These are phyloP conservation scores for Podospora appendiculata DNA, from an alignment of 495 filamentous ascomycete genomes.

Conservation along the genomic window DNA sequence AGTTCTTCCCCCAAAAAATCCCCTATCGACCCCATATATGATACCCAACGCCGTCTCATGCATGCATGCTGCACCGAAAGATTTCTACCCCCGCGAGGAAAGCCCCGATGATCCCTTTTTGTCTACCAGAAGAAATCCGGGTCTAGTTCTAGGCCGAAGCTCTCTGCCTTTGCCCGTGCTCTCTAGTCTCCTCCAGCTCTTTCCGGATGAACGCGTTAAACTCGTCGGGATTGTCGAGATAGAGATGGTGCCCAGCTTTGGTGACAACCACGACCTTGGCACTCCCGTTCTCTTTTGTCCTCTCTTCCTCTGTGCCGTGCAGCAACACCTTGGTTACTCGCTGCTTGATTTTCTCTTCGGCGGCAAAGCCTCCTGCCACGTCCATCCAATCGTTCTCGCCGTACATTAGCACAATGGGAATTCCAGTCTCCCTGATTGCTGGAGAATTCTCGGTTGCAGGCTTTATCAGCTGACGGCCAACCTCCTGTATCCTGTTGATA, in stretches of 20 bases:
- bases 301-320: constrained; percentile 59
- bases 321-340: constrained; percentile 50
- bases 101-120: too few relatives aligned
- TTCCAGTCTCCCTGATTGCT: constrained; percentile 55
- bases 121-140: too few relatives aligned
- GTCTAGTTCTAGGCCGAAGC: too few relatives aligned
- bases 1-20: too few relatives aligned
- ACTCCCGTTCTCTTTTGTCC: constrained; percentile 61
- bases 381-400: constrained; percentile 99
- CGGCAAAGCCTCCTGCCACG: constrained; percentile 72
- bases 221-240: constrained; percentile 82
- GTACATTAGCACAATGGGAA: constrained; percentile 88
- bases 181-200: constrained; percentile 67
- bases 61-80: too few relatives aligned
- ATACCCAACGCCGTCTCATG: too few relatives aligned
- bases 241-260: constrained; percentile 86
- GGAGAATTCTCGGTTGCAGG: constrained; percentile 27
- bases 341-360: constrained; percentile 71
- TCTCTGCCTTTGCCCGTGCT: constrained; percentile 1
- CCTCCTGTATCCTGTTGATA: constrained; percentile 77
- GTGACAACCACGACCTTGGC: constrained; percentile 80
- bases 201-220: constrained; percentile 71
- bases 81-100: too few relatives aligned
- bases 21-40: too few relatives aligned
- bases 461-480: constrained; percentile 57